These are phyloP conservation scores for Globisporangium cystogenes DNA, from an alignment of 352 stramenopile species.

Conservation along the genomic window DNA sequence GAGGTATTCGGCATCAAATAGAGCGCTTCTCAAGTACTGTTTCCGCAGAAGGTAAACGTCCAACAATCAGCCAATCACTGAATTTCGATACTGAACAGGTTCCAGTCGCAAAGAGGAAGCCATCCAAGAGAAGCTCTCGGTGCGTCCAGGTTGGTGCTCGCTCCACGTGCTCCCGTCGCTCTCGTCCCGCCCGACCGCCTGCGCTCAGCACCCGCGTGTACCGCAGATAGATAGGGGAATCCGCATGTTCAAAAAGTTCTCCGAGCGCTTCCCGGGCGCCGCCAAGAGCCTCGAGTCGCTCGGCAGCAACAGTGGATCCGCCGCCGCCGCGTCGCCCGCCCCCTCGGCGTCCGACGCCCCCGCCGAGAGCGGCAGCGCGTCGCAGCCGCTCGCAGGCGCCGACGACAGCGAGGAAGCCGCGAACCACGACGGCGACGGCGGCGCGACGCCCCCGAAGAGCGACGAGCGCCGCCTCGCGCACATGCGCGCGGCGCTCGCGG, in stretches of 20 bases:
- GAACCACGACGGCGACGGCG: neutral
- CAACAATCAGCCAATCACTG: too few relatives aligned
- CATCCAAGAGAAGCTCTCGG: constrained; percentile 1
- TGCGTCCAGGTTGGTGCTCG: too few relatives aligned
- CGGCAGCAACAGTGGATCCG: constrained; percentile 11
- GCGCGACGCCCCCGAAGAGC: constrained; percentile 16
- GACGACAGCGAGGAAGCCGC: neutral
- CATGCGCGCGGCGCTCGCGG: constrained; percentile 46
- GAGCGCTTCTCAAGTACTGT: too few relatives aligned
- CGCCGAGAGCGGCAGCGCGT: constrained; percentile 7
- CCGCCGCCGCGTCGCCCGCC: constrained; percentile 20
- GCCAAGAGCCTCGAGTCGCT: constrained; percentile 68
- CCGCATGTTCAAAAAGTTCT: constrained; percentile 74
- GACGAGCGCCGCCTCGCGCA: constrained; percentile 38
- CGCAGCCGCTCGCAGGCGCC: constrained; percentile 1
- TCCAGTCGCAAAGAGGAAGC: constrained; percentile 1
- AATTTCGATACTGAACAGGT: too few relatives aligned
- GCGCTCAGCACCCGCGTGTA: too few relatives aligned
- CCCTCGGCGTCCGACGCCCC: constrained; percentile 4
- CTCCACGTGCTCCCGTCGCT: too few relatives aligned
- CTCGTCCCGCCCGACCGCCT: too few relatives aligned
- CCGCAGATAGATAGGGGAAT: too few relatives aligned
- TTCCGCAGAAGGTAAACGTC: constrained; percentile 3
- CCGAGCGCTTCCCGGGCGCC: constrained; percentile 65
- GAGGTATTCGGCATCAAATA: too few relatives aligned